Conservation (phyloP, 108 stramenopile genomes). For the Aurantiochytrium sp. region DNA sequence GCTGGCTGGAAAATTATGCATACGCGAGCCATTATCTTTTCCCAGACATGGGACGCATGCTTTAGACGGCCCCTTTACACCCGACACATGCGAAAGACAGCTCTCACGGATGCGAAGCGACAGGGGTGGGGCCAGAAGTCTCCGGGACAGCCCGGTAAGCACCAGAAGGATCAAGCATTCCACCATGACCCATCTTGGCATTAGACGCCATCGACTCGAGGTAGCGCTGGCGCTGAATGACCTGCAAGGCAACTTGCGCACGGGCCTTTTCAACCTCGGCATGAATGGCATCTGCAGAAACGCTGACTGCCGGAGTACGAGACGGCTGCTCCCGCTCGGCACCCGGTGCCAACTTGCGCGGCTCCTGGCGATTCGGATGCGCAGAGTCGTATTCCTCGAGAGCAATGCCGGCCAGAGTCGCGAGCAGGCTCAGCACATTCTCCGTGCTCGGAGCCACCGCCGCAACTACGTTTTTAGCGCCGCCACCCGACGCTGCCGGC, state of each 20-base stretch:
- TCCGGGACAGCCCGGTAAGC: not conserved
- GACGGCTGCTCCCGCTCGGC: not conserved
- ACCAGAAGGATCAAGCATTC: not conserved
- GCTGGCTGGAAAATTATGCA: too few species aligned
- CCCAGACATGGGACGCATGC: not conserved
- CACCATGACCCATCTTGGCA: not conserved
- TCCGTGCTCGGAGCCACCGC: not conserved
- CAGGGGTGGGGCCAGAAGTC: not conserved
- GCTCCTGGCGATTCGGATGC: not conserved
- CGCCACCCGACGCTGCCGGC: too few species aligned
- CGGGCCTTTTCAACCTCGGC: not conserved
- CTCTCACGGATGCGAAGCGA: not conserved
- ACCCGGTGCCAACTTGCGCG: not conserved
- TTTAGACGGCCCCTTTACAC: not conserved
- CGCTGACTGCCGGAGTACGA: not conserved
- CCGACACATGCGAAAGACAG: not conserved
- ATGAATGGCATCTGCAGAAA: not conserved
- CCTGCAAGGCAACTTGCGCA: not conserved
- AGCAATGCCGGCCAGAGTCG: not conserved
- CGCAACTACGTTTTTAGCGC: not conserved
- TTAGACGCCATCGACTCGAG: not conserved
- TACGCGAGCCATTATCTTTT: not conserved
- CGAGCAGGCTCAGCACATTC: not conserved
- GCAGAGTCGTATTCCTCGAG: not conserved
- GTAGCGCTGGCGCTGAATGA: not conserved